Evolutionary conservation across 2,329 filamentous ascomycete genomes (phyloP).

Genomic region (Arthrobotrys entomopaga): DNA sequence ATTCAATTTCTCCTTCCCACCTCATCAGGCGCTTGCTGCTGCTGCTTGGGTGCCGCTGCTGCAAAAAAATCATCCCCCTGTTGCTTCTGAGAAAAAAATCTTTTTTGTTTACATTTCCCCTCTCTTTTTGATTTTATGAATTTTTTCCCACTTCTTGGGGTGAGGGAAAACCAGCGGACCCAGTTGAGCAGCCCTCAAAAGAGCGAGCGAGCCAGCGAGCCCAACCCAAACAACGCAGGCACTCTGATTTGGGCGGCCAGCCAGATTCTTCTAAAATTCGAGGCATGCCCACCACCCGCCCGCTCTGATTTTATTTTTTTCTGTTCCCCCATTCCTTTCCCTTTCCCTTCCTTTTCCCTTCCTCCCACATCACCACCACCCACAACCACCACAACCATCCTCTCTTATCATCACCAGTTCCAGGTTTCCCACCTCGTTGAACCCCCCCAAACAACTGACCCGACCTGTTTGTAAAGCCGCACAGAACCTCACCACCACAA

Average conservation of each 20-base stretch:
- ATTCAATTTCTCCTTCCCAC: not conserved
- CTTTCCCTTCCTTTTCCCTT: slow-evolving; percentile 7
- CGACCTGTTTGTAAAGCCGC: not conserved
- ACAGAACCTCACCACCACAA: slow-evolving; percentile 11
- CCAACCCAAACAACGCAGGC: not conserved
- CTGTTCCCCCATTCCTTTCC: slow-evolving; percentile 7
- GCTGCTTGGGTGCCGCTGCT: slow-evolving; percentile 5
- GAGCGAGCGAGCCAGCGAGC: not conserved
- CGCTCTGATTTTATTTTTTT: not conserved
- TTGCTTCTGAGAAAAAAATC: not conserved
- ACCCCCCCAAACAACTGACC: not conserved
- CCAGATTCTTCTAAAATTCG: slow-evolving; percentile 34
- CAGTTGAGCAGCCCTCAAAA: not conserved
- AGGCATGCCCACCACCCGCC: slow-evolving; percentile 14
- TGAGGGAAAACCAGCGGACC: not conserved
- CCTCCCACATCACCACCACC: too few species aligned
- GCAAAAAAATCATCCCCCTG: not conserved
- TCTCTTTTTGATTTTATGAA: slow-evolving; percentile 1
- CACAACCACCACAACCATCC: slow-evolving; percentile 7
- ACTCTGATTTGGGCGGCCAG: slow-evolving; percentile 17
- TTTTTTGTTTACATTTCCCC: slow-evolving; percentile 23
- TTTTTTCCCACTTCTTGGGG: not conserved
- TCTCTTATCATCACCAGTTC: not conserved
- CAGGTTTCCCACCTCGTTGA: not conserved
- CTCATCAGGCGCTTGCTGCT: slow-evolving; percentile 26